A percentile compares a stretch with the other conserved stretches of the same genome.
phyloP scores from a whole-genome alignment of 306 rosid genomes.

The Vigna reflexopilosa region DNA sequence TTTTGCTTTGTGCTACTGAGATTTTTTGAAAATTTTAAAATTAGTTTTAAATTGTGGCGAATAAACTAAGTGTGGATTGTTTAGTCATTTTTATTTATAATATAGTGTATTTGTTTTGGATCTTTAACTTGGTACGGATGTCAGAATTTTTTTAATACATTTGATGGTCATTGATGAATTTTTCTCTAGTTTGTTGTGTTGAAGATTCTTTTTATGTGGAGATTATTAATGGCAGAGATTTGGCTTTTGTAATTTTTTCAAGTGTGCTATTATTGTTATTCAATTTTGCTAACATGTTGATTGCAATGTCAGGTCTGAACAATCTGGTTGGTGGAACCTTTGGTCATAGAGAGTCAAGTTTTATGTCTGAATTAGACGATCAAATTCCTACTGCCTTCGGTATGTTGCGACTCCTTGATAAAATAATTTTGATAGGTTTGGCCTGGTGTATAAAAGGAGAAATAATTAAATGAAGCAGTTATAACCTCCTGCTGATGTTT shows the following conservation, averaged over 20 bases:
- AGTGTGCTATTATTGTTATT: neutral
- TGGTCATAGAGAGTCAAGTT: slow-evolving; percentile 48
- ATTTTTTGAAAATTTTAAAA: slow-evolving; percentile 5
- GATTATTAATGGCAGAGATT: neutral
- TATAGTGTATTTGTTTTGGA: neutral
- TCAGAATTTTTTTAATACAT: neutral
- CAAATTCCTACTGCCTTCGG: slow-evolving; percentile 79
- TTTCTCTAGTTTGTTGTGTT: neutral
- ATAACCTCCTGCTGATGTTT: too few species aligned
- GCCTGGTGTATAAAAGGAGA: too few species aligned
- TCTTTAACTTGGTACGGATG: too few species aligned
- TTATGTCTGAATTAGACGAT: slow-evolving; percentile 77
- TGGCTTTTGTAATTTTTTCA: neutral
- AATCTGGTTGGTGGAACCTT: slow-evolving; percentile 49
- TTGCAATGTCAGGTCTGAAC: slow-evolving; percentile 49
- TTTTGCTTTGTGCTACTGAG: neutral
- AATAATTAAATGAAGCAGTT: too few species aligned
- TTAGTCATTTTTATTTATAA: neutral
- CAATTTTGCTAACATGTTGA: slow-evolving; percentile 4
- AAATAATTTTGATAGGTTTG: too few species aligned
- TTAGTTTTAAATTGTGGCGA: neutral
- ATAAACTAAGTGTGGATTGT: neutral
- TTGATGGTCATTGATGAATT: neutral
- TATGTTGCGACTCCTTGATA: slow-evolving; percentile 35
- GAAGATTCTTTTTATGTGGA: neutral